Base-by-base conservation (phyloP, 163 green algal genomes). In the Trebouxia gelatinosa region DNA sequence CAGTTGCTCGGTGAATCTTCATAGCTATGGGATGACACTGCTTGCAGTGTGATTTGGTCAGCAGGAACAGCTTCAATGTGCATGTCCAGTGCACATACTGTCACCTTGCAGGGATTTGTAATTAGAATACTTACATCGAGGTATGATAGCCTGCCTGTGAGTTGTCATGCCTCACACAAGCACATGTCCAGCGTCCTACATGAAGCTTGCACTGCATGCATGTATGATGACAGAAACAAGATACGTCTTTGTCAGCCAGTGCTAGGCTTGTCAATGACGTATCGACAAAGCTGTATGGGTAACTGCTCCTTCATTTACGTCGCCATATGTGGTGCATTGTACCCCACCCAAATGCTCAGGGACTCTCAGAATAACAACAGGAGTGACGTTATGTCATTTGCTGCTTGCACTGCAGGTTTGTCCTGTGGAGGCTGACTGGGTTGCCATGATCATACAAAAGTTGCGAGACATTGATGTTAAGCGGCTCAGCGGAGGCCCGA, bases 391-490 rank as follows among this genome's bases (percentile, higher is more conserved):
- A 3, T 67, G 58, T 2, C 11, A 51, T 34, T 0, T 57, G 66
- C 11, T 37, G 31, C 9, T 9, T 67, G 13, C 23, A n/a, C 4
- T 77, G 67, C 88, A 94, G 86, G 92, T 97, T 37, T 97, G 92
- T 74, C 83, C 89, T 17, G 90, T 95, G 1, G 85, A 91, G 29
- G 82, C 72, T 0, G 75, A 87, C n/a, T 97, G 90, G 89, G 89
- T 97, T 43, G 74, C 85, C 35, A 67, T 78, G 2, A 71, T 98
- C n/a, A 76, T 97, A 61, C 83, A 84, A 39, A 90, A 91, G 77
- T 77, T 97, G n/a, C 82, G 85, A 3, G 80, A 85, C 17, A 82
- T 94, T 5, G 92, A 98, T 70, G 90, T 97, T 34, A 74, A 89
- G 48, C 81, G 91, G 21, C 90, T 98, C 13, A 96, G 92, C 74